Base-by-base conservation (phyloP, 2,329 filamentous ascomycete species). In the Graphilbum fragrans region DNA sequence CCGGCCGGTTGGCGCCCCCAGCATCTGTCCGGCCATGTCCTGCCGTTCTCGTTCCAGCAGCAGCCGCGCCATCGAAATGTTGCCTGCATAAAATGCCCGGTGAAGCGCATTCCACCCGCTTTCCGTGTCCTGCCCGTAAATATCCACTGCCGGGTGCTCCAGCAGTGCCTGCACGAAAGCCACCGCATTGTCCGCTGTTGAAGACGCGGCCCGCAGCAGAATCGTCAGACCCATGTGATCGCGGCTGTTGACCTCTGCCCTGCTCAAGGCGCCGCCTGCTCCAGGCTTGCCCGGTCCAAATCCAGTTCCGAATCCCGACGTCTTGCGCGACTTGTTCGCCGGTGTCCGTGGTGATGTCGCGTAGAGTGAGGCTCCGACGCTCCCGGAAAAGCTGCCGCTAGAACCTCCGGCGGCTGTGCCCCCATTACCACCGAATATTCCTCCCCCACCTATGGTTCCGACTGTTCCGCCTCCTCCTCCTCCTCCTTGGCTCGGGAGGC, bases 101-200 rank as follows among this genome's bases (percentile, higher is more conserved):
- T 98, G 92, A 32, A 98, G 69, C 31, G 88, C 81, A 46, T 94
- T 98, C 92, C 92, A 98, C 35, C 88, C 90, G 59, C 83, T 96
- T 60, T 98, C 92, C 8, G 70, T 67, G 58, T 98, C 92, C 57
- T 94, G 88, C 3, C 73, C 68, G 53, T 94, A 92, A 9, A 96
- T 66, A 60, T 98, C 92, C 50, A 87, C 74, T 40, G 81, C 71
- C 2, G 87, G 86, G 54, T 94, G 80, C 19, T 87, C 80, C 37
- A 96, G 69, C 29, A 98, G 69, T 11, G 85, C 80, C 47, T 77
- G 69, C 18, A 88, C 86, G 54, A 94, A 95, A 3, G 68, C 72
- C 31, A 80, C 61, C 9, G 86, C 84, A 46, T 73, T 80, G 7
- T 77, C 63, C 23, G 80, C 73, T 8, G 72, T 72, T 3, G 86